phyloP scores from a whole-genome alignment of 495 filamentous ascomycete genomes.

The Aspergillus homomorphus region DNA sequence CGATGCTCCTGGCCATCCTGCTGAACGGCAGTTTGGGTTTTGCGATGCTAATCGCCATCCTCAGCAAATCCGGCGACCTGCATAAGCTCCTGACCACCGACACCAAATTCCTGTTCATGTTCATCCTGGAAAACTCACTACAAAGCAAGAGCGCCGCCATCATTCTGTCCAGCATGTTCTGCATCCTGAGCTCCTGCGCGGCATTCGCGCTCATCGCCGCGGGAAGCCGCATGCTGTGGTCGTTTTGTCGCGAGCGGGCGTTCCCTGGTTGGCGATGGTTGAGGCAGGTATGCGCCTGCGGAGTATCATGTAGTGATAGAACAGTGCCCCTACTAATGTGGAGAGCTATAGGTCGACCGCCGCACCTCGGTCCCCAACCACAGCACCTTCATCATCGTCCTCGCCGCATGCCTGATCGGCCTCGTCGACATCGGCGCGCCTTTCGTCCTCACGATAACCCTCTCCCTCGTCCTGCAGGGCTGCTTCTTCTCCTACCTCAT shows the following conservation, averaged over 20 bases:
- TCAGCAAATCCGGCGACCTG: slow-evolving; percentile 49
- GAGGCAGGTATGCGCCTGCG: slow-evolving; percentile 41
- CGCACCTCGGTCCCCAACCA: slow-evolving; percentile 35
- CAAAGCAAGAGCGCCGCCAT: slow-evolving; percentile 39
- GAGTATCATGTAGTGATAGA: no score
- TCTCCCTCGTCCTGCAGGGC: slow-evolving; percentile 40
- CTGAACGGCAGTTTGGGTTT: slow-evolving; percentile 51
- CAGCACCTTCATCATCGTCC: slow-evolving; percentile 37
- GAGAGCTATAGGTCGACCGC: slow-evolving; percentile 27
- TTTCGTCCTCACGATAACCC: slow-evolving; percentile 45
- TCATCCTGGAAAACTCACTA: slow-evolving; percentile 51
- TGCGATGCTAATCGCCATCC: slow-evolving; percentile 45
- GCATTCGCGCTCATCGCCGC: slow-evolving; percentile 47
- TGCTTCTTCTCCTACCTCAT: slow-evolving; percentile 46
- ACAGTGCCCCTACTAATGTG: background rate
- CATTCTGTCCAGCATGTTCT: slow-evolving; percentile 43
- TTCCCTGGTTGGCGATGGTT: slow-evolving; percentile 44
- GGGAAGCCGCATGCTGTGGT: slow-evolving; percentile 52
- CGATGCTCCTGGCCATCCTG: slow-evolving; percentile 44
- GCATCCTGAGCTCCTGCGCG: slow-evolving; percentile 36
- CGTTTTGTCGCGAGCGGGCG: slow-evolving; percentile 52
- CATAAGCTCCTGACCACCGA: slow-evolving; percentile 28
- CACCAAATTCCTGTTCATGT: slow-evolving; percentile 48
- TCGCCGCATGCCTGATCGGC: slow-evolving; percentile 34
- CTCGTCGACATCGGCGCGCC: slow-evolving; percentile 46